These are phyloP conservation scores for Ramularia collo-cygni DNA, from an alignment of 2,329 filamentous ascomycete species.

Conservation along the genomic window DNA sequence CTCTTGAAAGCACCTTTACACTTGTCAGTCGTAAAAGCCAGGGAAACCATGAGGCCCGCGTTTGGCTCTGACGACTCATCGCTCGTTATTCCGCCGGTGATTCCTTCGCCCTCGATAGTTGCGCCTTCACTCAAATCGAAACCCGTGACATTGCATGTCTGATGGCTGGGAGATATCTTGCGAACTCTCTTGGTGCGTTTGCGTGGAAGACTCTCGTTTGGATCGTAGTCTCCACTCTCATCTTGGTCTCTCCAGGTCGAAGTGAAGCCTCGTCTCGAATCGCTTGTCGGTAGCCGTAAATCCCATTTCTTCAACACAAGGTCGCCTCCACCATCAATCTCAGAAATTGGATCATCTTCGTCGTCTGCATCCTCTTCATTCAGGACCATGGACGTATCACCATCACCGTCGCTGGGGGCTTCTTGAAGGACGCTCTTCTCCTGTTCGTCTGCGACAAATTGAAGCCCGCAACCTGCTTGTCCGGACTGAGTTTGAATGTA, in stretches of 20 bases:
- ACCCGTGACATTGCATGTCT: too few relatives aligned
- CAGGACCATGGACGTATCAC: neutral
- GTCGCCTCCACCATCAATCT: neutral
- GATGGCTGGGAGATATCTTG: too few relatives aligned
- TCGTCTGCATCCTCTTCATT: neutral
- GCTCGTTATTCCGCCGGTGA: too few relatives aligned
- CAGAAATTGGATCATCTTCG: neutral
- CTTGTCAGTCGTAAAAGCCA: neutral
- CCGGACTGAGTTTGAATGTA: too few relatives aligned
- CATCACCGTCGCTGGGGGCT: neutral
- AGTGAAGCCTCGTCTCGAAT: conserved; percentile 3
- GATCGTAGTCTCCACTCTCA: conserved; percentile 31
- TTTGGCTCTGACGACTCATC: neutral
- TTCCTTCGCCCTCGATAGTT: too few relatives aligned
- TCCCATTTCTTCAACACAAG: neutral
- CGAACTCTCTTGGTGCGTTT: too few relatives aligned
- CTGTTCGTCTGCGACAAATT: neutral
- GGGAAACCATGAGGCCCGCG: neutral
- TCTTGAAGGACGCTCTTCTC: neutral
- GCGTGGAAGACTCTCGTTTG: conserved; percentile 13
- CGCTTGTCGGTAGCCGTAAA: conserved; percentile 1
- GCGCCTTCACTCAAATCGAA: too few relatives aligned
- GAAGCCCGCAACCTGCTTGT: too few relatives aligned
- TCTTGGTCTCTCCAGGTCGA: conserved; percentile 33
- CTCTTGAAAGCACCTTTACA: neutral